Base-by-base conservation (phyloP, 148 eudicot species). In the Camellia sinensis region DNA sequence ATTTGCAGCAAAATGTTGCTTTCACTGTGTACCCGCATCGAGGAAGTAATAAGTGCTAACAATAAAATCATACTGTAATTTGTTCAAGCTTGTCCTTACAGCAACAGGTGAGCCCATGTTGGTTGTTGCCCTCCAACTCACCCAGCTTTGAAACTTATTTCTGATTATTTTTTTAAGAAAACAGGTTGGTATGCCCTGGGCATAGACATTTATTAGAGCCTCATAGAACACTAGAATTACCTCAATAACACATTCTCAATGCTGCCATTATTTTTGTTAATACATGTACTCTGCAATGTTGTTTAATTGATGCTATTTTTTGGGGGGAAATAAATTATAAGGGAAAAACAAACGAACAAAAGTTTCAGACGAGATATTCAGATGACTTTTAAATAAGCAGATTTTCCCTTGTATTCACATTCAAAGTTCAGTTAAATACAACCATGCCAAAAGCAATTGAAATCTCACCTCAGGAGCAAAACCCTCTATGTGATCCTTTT, bases 401-500 rank as follows among this genome's bases (percentile, higher is more conserved):
- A 43, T 64, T 64, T 64, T 64, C 13, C 43, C 11, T 73, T 54
- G 22, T 29, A 53, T 6, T 37, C 71, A 79, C 12, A 64, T 17
- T 45, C 8, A 71, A 82, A 66, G 45, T 73, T 71, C 59, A 77
- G 80, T 71, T 15, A 46, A 68, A 53, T 29, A 75, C 56, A 82
- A 67, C 72, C 54, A 62, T 40, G 54, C 65, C 46, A 75, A 60
- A 67, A 56, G 56, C 19, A 57, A 21, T 79, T 10, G 52, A 61
- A 48, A 11, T 29, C 56, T 87, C 76, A 94, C 99, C 97, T 97
- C 99, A 15, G 99, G 99, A 63, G 99, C 98, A 87, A 97, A 97
- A 52, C 99, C 99, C 81, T 94, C 99, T 46, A 97, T 94, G 75
- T 97, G 99, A 82, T 97, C 99, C 84, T 92, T 92, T 80, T 97